phyloP scores from a whole-genome alignment of 495 filamentous ascomycete species.

The Jackrogersella multiformis region DNA sequence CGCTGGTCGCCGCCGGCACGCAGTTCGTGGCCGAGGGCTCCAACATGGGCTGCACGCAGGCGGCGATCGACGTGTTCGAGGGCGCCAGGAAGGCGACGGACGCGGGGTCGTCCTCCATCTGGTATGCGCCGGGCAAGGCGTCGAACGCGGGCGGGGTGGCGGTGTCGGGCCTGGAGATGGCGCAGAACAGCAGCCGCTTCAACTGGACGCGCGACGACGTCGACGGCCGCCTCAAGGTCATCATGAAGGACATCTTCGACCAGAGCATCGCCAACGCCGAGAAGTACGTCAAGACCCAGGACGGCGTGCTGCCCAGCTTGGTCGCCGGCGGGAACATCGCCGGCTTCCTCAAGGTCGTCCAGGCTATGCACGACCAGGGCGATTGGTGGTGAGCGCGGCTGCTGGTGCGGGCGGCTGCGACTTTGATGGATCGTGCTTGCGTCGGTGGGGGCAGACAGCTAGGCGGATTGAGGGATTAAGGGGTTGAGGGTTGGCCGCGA shows the following conservation, averaged over 20 bases:
- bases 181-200: slow-evolving; percentile 90
- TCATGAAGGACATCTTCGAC: slow-evolving; percentile 95
- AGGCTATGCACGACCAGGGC: slow-evolving; percentile 94
- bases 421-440: background rate
- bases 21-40: slow-evolving; percentile 95
- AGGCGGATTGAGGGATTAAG: background rate
- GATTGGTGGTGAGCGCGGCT: slow-evolving; percentile 79
- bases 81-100: slow-evolving; percentile 75
- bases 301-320: slow-evolving; percentile 87
- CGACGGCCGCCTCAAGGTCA: slow-evolving; percentile 87
- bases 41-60: slow-evolving; percentile 99
- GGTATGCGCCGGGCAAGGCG: slow-evolving; percentile 97
- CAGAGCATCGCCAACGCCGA: slow-evolving; percentile 89
- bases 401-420: background rate
- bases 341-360: slow-evolving; percentile 94
- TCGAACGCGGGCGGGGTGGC: slow-evolving; percentile 98
- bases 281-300: slow-evolving; percentile 78
- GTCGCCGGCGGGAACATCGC: slow-evolving; percentile 97
- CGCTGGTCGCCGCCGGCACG: slow-evolving; percentile 76
- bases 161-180: slow-evolving; percentile 98
- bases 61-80: slow-evolving; percentile 95
- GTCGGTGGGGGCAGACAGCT: background rate
- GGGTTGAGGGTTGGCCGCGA: background rate
- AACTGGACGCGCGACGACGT: slow-evolving; percentile 90
- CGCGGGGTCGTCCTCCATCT: slow-evolving; percentile 75